Base-by-base conservation (phyloP, 495 filamentous ascomycete species). In the Penicillium robsamsonii region DNA sequence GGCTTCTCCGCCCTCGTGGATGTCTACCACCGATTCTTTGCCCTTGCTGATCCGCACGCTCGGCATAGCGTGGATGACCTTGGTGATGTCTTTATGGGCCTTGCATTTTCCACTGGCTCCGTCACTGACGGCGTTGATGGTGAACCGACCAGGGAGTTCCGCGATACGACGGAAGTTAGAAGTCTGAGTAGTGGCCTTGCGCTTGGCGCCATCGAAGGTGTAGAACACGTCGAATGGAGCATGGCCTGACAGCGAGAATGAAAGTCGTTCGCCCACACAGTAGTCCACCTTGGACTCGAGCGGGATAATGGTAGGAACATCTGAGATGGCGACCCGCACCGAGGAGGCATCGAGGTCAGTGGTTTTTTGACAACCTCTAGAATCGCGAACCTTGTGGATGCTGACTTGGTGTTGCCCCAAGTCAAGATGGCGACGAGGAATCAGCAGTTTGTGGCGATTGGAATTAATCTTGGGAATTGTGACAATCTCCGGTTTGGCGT, bases 181-280 rank as follows among this genome's bases (percentile, higher is more conserved):
- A 25, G 81, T 85, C 6, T 81, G 70, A 3, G 89, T 87, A 33
- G 84, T 83, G 43, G 94, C 94, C 66, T 89, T 94, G 70, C 88
- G 84, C 53, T 85, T 76, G 11, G 78, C 79, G 31, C 85, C 87
- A 46, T 92, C 81, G 71, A 97, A 98, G 24, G 80, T 88, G 70
- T 98, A 98, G 71, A 87, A 91, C 18, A 98, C 86, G 22, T 91
- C 87, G 75, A 97, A 98, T 3, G 94, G 94, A 27, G 90, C 84
- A 49, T 87, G 84, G 31, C 94, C 94, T 1, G 90, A 89, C 17
- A 98, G 84, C 0, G 89, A 87, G 74, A 94, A 98, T 3, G 90
- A 87, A 56, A 97, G 86, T 33, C 90, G 85, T 65, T 98, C 93
- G 47, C 94, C 94, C 30, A 97, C 92, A 74, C 94, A 98, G 76